Percentiles rank a stretch among this genome's conserved stretches.
These are phyloP conservation scores for Striga asiatica DNA, from an alignment of 257 asterid species.

Conservation along the genomic window DNA sequence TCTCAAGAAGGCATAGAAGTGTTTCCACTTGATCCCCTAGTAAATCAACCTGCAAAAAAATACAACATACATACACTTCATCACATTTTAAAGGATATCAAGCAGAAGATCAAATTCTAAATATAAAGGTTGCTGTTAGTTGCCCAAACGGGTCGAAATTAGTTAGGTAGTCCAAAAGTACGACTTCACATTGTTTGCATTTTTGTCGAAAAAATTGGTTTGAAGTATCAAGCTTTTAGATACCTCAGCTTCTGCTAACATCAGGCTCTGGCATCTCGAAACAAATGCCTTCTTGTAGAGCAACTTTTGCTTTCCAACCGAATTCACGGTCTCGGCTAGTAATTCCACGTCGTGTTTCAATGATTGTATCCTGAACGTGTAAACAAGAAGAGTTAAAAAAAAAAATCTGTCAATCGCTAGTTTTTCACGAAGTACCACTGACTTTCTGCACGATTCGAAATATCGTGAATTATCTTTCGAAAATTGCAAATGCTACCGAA, in stretches of 20 bases:
- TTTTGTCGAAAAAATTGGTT: not conserved
- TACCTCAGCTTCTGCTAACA: conserved; percentile 77
- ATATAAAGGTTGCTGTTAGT: no score
- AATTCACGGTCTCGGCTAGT: conserved; percentile 25
- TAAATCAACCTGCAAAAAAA: conserved; percentile 51
- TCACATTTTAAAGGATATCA: not conserved
- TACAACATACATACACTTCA: not conserved
- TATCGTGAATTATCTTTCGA: no score
- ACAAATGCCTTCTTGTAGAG: conserved; percentile 61
- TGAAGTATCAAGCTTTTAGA: not conserved
- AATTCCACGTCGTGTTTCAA: conserved; percentile 30
- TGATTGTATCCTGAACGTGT: conserved; percentile 37
- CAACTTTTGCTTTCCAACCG: conserved; percentile 27
- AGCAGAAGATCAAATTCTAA: no score
- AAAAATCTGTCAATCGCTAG: no score
- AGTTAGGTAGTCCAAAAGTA: no score
- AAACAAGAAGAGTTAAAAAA: not conserved
- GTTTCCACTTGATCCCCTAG: conserved; percentile 74
- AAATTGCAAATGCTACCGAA: no score
- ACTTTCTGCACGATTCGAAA: no score
- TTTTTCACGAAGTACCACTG: no score
- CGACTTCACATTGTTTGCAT: no score
- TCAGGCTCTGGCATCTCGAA: conserved; percentile 49
- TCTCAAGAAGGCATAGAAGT: conserved; percentile 43
- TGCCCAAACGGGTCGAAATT: no score